Evolutionary conservation across 331 rosid genomes (phyloP).

Genomic region (Arachis monticola): DNA sequence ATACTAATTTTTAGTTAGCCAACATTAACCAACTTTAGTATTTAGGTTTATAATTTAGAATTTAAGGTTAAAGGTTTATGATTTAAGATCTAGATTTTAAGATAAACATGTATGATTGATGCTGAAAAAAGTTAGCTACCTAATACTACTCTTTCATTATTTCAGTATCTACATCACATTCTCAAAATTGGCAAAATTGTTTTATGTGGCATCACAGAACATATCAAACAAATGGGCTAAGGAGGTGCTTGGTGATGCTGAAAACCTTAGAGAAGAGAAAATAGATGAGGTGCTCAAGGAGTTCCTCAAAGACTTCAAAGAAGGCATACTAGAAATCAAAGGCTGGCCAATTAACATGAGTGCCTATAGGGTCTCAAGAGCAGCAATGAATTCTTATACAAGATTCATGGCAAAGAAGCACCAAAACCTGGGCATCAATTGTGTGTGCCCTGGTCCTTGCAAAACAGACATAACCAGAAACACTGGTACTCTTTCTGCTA

Average conservation of each 20-base stretch:
- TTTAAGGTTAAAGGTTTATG: no score
- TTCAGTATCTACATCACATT: background rate
- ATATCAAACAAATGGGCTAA: background rate
- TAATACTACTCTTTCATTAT: no score
- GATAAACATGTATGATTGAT: no score
- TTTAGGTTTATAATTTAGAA: no score
- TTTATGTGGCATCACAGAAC: slow-evolving; percentile 25
- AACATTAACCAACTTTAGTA: no score
- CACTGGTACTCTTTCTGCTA: background rate
- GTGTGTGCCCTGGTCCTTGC: slow-evolving; percentile 35
- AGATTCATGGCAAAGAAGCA: slow-evolving; percentile 38
- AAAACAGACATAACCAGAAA: slow-evolving; percentile 39
- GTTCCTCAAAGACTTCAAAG: slow-evolving; percentile 38
- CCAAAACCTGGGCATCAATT: slow-evolving; percentile 5
- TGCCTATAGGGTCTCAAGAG: slow-evolving; percentile 14
- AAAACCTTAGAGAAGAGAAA: slow-evolving; percentile 36
- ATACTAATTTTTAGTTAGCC: no score
- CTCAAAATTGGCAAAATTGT: background rate
- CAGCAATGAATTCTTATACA: slow-evolving; percentile 38
- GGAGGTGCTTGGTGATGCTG: background rate
- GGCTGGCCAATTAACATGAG: slow-evolving; percentile 37
- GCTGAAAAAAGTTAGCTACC: no score
- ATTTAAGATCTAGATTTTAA: no score
- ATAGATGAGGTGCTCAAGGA: slow-evolving; percentile 31
- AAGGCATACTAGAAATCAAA: slow-evolving; percentile 30